Evolutionary conservation across 2,329 filamentous ascomycete species (phyloP), one percentile per base, ranked within the genome.

Genomic region (Geosmithia flava): DNA sequence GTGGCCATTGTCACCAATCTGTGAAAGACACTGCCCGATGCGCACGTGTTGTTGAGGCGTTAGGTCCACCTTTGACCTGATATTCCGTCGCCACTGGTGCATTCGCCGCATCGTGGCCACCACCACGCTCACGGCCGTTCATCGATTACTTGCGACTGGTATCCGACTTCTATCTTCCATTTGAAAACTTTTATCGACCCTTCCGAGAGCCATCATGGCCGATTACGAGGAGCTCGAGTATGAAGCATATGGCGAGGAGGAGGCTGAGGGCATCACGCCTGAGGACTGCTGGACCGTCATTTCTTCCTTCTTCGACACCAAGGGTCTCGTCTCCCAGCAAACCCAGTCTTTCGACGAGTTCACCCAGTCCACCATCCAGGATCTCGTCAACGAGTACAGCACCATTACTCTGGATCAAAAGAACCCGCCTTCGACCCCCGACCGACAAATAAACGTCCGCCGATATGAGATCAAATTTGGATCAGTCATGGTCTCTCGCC

Each of bases 221-320:
- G 72, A 75, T 51, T 77, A 79, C 64, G 75, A 77, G 48, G 70
- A 75, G 45, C 75, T 69, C 64, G 76, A 81, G 53, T 87, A 88
- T 62, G 83, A 83, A 52, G 78, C 81, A 53, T 85, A 84, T 58
- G 80, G 76, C 50, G 81, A 85, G 52, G 81, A 79, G 37, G 78
- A 82, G 52, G 70, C 81, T 51, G 70, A 75, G 51, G 73, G 73
- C 56, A 95, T 97, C 69, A 95, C 90, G 23, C 87, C 90, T 52
- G 93, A 97, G 71, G 94, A 98, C 69, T 96, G 89, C 73, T 98
- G 94, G 93, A 86, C 85, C 54, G 91, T 97, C 60, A 97, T 98
- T 63, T 89, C 87, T 49, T 86, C 93, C 10, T 97, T 96, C 73
- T 98, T 98, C 70, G 88, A 96, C 58, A 79, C 82, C 53, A 98